A percentile compares a stretch with the other conserved stretches of the same genome.
phyloP scores from a whole-genome alignment of 2,329 filamentous ascomycete species.

The Epichloe glyceriae region DNA sequence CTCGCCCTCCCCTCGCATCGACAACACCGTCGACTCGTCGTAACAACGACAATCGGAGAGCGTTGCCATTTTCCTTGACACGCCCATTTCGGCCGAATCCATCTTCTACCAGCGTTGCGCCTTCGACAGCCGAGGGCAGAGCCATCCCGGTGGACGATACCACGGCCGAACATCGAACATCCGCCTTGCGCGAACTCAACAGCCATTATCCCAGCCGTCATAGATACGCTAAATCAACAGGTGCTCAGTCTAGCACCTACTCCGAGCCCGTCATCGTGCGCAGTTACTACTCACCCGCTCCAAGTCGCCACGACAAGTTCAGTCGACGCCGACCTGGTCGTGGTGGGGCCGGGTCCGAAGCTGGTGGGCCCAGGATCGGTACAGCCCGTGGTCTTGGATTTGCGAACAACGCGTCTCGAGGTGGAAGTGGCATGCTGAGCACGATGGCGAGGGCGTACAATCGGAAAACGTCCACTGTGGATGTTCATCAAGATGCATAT shows the following conservation, averaged over 20 bases:
- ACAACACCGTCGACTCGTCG: conserved; percentile 13
- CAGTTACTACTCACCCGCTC: conserved; percentile 41
- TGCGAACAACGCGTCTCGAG: conserved; percentile 16
- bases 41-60: conserved; percentile 17
- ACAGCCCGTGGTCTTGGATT: conserved; percentile 21
- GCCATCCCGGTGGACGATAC: conserved; percentile 44
- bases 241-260: conserved; percentile 44
- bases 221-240: conserved; percentile 42
- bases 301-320: conserved; percentile 19
- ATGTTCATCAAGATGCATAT: conserved; percentile 26
- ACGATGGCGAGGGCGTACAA: conserved; percentile 31
- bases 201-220: conserved; percentile 43
- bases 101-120: conserved; percentile 39
- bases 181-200: conserved; percentile 46
- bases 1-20: conserved; percentile 11
- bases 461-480: conserved; percentile 19
- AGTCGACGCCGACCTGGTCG: conserved; percentile 18
- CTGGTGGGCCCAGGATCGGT: conserved; percentile 16
- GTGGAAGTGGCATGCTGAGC: conserved; percentile 27
- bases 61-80: conserved; percentile 35
- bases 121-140: conserved; percentile 41
- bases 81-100: conserved; percentile 34
- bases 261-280: conserved; percentile 54
- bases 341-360: conserved; percentile 16
- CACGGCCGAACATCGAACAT: conserved; percentile 43